These are phyloP conservation scores for Aspergillus flavus DNA, from an alignment of 2,329 filamentous ascomycete species.

Conservation along the genomic window DNA sequence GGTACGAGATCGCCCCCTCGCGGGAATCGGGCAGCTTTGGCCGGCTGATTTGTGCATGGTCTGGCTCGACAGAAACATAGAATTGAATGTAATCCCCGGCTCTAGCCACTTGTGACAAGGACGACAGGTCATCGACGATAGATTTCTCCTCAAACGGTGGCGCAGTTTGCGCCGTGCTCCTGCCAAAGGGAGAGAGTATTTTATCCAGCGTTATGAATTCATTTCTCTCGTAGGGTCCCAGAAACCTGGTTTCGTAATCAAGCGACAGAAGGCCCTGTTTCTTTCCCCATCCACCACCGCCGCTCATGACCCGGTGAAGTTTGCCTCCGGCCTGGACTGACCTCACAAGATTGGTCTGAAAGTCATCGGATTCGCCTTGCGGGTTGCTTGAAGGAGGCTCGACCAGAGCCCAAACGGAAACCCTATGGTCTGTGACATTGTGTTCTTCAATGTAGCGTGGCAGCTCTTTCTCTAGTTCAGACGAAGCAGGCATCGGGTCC, in stretches of 20 bases:
- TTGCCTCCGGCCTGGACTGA: slow-evolving; percentile 38
- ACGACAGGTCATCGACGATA: slow-evolving; percentile 36
- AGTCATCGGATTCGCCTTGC: slow-evolving; percentile 10
- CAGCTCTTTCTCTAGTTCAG: slow-evolving; percentile 45
- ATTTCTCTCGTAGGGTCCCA: slow-evolving; percentile 17
- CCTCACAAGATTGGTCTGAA: slow-evolving; percentile 26
- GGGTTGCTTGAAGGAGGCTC: slow-evolving; percentile 28
- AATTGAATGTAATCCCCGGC: slow-evolving; percentile 46
- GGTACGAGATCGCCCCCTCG: slow-evolving; percentile 24
- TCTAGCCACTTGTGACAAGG: slow-evolving; percentile 42
- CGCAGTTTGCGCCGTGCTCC: slow-evolving; percentile 13
- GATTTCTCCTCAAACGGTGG: slow-evolving; percentile 26
- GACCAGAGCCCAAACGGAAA: slow-evolving; percentile 47
- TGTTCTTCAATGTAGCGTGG: slow-evolving; percentile 44
- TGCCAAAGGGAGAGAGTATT: slow-evolving; percentile 25
- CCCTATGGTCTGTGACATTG: slow-evolving; percentile 37
- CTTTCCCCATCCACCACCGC: slow-evolving; percentile 50
- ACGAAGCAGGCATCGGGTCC: slow-evolving; percentile 42
- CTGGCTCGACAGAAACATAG: slow-evolving; percentile 38
- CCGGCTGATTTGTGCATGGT: not conserved
- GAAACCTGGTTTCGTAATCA: slow-evolving; percentile 42
- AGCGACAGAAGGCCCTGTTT: slow-evolving; percentile 47
- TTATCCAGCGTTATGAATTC: slow-evolving; percentile 25
- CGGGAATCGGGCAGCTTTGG: not conserved
- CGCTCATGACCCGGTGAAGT: slow-evolving; percentile 47